A percentile compares a stretch with the other conserved stretches of the same genome.
phyloP scores from a whole-genome alignment of 1,284 basidiomycete genomes.

The Malassezia vespertilionis region DNA sequence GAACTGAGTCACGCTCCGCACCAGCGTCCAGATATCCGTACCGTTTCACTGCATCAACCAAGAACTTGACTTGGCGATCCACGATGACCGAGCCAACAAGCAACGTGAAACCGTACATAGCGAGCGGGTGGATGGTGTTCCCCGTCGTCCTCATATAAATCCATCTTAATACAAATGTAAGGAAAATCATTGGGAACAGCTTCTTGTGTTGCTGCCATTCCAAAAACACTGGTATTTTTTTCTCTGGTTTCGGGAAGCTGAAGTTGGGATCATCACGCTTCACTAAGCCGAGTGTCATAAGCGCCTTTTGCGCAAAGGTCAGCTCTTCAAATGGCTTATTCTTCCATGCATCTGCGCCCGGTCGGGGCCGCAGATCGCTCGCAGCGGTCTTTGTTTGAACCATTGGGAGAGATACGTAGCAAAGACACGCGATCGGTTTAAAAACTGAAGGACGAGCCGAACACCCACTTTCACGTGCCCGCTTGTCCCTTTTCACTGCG shows the following conservation, averaged over 20 bases:
- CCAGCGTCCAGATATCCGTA: slow-evolving; percentile 33
- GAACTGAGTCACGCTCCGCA: slow-evolving; percentile 23
- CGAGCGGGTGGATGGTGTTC: slow-evolving; percentile 22
- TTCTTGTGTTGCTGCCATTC: slow-evolving; percentile 25
- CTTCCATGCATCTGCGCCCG: slow-evolving; percentile 4
- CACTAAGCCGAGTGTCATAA: no score
- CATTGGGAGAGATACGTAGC: no score
- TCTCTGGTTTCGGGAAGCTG: neutral
- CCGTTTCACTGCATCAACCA: slow-evolving; percentile 14
- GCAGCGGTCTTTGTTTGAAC: no score
- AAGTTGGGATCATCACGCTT: neutral
- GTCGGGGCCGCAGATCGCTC: neutral
- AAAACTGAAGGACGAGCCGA: no score
- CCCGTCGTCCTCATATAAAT: slow-evolving; percentile 23
- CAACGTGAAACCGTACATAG: slow-evolving; percentile 22
- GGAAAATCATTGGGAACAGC: slow-evolving; percentile 22
- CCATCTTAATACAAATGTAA: slow-evolving; percentile 25
- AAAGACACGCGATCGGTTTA: no score
- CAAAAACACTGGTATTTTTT: slow-evolving; percentile 23
- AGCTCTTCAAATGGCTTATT: neutral
- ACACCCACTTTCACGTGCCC: no score
- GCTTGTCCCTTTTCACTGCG: no score
- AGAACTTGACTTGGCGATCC: slow-evolving; percentile 14
- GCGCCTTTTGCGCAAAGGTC: neutral
- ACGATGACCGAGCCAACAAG: slow-evolving; percentile 21